A percentile compares a stretch with the other conserved stretches of the same genome.
Conservation (phyloP, 805 yeast genomes). For the Pachysolen tannophilus region DNA sequence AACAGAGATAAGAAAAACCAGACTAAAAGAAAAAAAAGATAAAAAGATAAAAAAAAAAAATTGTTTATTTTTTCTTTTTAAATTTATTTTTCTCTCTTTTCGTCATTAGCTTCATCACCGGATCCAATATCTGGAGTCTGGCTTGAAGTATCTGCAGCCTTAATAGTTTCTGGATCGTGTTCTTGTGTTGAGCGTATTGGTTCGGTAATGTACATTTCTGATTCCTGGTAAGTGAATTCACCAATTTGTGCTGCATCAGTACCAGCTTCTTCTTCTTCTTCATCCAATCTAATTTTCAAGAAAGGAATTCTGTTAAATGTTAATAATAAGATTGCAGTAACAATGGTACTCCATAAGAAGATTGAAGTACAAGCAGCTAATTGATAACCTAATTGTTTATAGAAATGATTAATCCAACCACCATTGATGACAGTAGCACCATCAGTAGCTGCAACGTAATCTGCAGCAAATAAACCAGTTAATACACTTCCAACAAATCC, state of each 20-base stretch:
- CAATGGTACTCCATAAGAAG: conserved; percentile 66
- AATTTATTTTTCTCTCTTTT: too few relatives aligned
- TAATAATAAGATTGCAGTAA: conserved; percentile 62
- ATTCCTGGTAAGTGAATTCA: conserved; percentile 71
- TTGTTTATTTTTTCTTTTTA: too few relatives aligned
- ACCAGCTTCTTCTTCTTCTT: conserved; percentile 84
- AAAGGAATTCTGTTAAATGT: conserved; percentile 70
- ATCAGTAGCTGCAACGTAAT: conserved; percentile 79
- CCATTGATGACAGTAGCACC: conserved; percentile 62
- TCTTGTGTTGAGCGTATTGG: conserved; percentile 57
- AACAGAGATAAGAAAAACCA: background rate
- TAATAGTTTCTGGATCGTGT: conserved; percentile 12
- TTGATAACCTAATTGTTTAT: conserved; percentile 80
- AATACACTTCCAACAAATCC: conserved; percentile 76
- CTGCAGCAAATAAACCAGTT: conserved; percentile 91
- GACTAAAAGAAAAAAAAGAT: background rate
- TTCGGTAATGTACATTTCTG: conserved; percentile 62
- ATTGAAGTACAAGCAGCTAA: conserved; percentile 69
- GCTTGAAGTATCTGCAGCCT: conserved; percentile 3
- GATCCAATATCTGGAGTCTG: conserved; percentile 4
- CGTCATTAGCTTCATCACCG: conserved; percentile 1
- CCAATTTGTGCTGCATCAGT: conserved; percentile 89
- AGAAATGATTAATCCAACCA: conserved; percentile 86
- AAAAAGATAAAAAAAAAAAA: background rate
- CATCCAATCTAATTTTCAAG: conserved; percentile 72